Evolutionary conservation across 2,329 filamentous ascomycete genomes (phyloP).

Genomic region (Karstenula rhodostoma): DNA sequence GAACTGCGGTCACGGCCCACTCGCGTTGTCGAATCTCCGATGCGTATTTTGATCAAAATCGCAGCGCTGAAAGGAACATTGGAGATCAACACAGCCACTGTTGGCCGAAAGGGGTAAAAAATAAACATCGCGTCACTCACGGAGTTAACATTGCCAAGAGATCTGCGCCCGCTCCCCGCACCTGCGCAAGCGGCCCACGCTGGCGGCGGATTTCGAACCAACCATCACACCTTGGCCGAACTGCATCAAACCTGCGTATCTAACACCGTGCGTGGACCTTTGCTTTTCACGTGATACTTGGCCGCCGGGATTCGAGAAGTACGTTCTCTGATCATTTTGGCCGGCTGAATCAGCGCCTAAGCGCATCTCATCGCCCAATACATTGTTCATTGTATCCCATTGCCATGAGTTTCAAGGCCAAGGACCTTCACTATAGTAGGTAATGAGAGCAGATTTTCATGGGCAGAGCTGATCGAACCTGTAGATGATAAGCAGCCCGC

Average conservation of each 20-base stretch:
- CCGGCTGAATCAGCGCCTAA: no score
- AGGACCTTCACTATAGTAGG: slow-evolving; percentile 72
- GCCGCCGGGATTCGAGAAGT: no score
- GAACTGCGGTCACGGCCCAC: no score
- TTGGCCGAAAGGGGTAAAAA: slow-evolving; percentile 4
- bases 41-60: background rate
- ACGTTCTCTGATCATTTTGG: background rate
- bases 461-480: slow-evolving; percentile 42
- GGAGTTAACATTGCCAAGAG: slow-evolving; percentile 16
- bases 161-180: slow-evolving; percentile 1
- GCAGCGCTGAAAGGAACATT: background rate
- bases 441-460: slow-evolving; percentile 41
- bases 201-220: slow-evolving; percentile 4
- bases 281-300: slow-evolving; percentile 14
- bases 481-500: slow-evolving; percentile 61
- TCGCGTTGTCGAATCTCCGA: no score
- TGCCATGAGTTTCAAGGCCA: slow-evolving; percentile 67
- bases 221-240: slow-evolving; percentile 14
- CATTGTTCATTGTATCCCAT: no score
- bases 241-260: background rate
- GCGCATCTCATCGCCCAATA: slow-evolving; percentile 1
- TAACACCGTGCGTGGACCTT: background rate
- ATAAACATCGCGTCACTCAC: slow-evolving; percentile 11
- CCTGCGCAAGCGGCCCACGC: background rate
- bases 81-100: slow-evolving; percentile 1